A percentile compares a stretch with the other conserved stretches of the same genome.
phyloP scores from a whole-genome alignment of 2,329 filamentous ascomycete species.

The Botryotinia calthae region DNA sequence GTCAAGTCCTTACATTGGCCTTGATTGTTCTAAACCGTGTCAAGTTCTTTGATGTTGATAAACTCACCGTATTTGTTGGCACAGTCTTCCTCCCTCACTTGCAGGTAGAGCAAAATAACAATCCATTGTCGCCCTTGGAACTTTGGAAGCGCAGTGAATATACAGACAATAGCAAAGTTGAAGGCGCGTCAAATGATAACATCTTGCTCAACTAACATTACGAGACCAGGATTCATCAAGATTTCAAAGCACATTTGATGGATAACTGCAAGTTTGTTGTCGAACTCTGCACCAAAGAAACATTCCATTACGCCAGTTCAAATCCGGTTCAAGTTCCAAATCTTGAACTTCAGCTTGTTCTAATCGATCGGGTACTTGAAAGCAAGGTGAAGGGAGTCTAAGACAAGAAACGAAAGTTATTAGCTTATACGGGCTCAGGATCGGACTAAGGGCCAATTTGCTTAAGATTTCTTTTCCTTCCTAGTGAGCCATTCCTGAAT shows the following conservation, averaged over 20 bases:
- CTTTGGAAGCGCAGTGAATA: background rate
- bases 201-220: background rate
- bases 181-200: background rate
- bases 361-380: background rate
- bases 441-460: background rate
- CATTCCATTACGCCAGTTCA: too few relatives aligned
- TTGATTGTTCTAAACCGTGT: background rate
- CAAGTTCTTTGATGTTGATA: background rate
- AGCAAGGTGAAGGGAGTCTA: background rate
- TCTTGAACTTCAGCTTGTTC: background rate
- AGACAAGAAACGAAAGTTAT: background rate
- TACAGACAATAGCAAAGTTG: background rate
- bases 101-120: background rate
- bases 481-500: too few relatives aligned
- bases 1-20: background rate
- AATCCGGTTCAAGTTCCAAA: background rate
- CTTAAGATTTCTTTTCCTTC: background rate
- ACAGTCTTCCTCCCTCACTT: background rate
- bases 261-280: background rate
- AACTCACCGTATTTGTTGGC: background rate
- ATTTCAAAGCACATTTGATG: background rate
- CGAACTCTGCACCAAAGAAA: background rate
- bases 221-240: fast-evolving
- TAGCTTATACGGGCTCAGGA: too few relatives aligned
- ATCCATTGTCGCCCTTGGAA: background rate